These are phyloP conservation scores for Citrus medica DNA, from an alignment of 345 rosid genomes.

Conservation along the genomic window DNA sequence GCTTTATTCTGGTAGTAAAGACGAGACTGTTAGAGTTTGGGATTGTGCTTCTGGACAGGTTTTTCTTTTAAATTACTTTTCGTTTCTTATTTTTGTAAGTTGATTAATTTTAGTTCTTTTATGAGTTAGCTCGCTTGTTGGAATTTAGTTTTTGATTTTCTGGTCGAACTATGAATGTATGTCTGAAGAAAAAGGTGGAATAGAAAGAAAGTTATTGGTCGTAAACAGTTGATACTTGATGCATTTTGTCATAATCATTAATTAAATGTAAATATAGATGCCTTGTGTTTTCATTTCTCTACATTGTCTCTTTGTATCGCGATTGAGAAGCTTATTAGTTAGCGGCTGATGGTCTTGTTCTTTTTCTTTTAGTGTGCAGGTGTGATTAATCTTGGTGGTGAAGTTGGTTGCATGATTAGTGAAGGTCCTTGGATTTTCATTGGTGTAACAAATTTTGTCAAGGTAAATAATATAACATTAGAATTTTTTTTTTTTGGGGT, in stretches of 20 bases:
- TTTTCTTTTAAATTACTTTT: neutral
- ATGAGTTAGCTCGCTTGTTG: neutral
- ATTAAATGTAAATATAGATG: neutral
- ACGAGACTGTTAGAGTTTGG: slow-evolving; percentile 85
- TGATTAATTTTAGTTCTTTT: neutral
- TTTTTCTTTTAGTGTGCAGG: slow-evolving; percentile 53
- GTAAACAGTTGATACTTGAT: neutral
- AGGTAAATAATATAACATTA: slow-evolving; percentile 36
- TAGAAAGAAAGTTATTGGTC: neutral
- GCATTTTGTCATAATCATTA: neutral
- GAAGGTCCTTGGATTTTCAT: slow-evolving; percentile 98
- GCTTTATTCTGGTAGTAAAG: slow-evolving; percentile 76
- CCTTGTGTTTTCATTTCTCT: neutral
- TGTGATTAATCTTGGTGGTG: slow-evolving; percentile 70
- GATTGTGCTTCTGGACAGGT: slow-evolving; percentile 98
- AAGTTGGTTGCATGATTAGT: slow-evolving; percentile 86
- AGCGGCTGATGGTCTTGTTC: neutral
- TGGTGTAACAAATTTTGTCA: slow-evolving; percentile 81
- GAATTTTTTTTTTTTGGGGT: no score
- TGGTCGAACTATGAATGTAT: neutral
- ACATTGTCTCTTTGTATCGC: neutral
- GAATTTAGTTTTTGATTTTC: neutral
- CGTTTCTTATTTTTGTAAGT: neutral
- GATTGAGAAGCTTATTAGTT: neutral
- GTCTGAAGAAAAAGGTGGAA: neutral